phyloP scores from a whole-genome alignment of 805 yeast genomes.

The Pichia ethanolica region DNA sequence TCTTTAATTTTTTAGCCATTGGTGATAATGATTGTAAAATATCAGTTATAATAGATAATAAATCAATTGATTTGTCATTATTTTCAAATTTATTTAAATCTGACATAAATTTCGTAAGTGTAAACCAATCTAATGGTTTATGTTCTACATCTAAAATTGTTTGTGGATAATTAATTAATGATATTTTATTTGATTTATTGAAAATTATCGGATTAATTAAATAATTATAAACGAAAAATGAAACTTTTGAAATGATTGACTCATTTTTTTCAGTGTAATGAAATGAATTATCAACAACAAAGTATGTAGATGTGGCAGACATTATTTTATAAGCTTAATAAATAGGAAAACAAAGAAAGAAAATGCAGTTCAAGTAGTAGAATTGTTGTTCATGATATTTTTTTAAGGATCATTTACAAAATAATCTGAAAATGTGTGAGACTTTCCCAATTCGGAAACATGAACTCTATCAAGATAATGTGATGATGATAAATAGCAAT shows the following conservation, averaged over 20 bases:
- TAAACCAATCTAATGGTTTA: constrained; percentile 3
- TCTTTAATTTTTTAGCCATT: not conserved
- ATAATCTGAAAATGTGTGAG: no score
- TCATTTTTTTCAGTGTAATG: not conserved
- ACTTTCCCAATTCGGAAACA: no score
- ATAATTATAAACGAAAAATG: constrained; percentile 7
- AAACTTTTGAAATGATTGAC: not conserved
- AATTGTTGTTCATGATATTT: no score
- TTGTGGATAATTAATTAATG: not conserved
- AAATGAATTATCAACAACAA: constrained; percentile 1
- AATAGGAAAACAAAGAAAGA: not conserved
- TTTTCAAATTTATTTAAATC: not conserved
- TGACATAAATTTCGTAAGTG: not conserved
- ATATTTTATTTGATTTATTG: constrained; percentile 4
- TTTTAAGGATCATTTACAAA: no score
- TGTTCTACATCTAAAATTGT: not conserved
- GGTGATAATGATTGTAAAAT: not conserved
- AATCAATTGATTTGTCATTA: not conserved
- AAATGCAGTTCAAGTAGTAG: not conserved
- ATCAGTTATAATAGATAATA: not conserved
- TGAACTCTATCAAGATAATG: no score
- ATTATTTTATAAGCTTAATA: not conserved
- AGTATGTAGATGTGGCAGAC: constrained; percentile 4
- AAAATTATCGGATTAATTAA: constrained; percentile 1
- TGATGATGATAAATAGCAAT: no score